Evolutionary conservation across 2,329 filamentous ascomycete species (phyloP).

Genomic region (Sordariomycetes sp.): DNA sequence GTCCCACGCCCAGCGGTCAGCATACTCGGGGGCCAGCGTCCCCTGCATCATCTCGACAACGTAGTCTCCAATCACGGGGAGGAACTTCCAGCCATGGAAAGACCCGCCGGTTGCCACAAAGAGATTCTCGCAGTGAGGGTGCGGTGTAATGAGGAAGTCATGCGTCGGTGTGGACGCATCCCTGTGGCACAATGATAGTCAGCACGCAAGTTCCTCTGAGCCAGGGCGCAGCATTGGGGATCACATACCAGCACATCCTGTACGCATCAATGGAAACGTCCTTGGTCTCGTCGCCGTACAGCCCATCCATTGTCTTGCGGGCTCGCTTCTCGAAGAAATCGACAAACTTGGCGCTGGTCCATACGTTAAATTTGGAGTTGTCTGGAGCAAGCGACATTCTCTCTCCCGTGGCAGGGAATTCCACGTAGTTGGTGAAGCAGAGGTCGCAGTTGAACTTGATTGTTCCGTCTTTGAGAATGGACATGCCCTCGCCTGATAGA

Average conservation of each 20-base stretch:
- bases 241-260: conserved; percentile 43
- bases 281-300: conserved; percentile 30
- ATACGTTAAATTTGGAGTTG: conserved; percentile 29
- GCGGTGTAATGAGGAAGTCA: conserved; percentile 50
- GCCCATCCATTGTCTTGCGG: conserved; percentile 24
- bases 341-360: conserved; percentile 27
- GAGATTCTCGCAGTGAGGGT: conserved; percentile 38
- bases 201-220: neutral
- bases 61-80: conserved; percentile 54
- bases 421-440: conserved; percentile 45
- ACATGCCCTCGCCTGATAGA: conserved; percentile 34
- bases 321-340: conserved; percentile 34
- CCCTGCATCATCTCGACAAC: conserved; percentile 38
- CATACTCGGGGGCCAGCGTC: conserved; percentile 25
- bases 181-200: conserved; percentile 24
- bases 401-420: conserved; percentile 35
- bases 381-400: conserved; percentile 42
- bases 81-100: conserved; percentile 57
- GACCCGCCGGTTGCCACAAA: conserved; percentile 54
- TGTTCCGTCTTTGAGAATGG: conserved; percentile 33
- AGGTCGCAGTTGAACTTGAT: conserved; percentile 55
- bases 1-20: conserved; percentile 36
- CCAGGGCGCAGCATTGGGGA: neutral
- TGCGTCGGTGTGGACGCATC: conserved; percentile 53
- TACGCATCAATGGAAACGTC: conserved; percentile 29